These are phyloP conservation scores for Mucor piriformis DNA, from an alignment of 371 early-diverging fungal genomes.

Conservation along the genomic window DNA sequence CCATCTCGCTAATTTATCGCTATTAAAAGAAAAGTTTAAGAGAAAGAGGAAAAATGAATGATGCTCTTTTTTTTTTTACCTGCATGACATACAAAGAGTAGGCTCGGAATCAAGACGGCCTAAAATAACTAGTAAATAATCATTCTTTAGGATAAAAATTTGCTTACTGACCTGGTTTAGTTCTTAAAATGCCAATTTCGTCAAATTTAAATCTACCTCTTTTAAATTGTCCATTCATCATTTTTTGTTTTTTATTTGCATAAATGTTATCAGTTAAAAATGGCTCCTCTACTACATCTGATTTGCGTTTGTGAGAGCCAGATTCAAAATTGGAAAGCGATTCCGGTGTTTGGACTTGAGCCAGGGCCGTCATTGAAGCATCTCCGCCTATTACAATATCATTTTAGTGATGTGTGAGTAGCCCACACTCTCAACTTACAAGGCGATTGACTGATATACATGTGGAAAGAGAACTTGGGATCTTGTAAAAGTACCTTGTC, in stretches of 20 bases:
- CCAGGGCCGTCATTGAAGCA: conserved; percentile 70
- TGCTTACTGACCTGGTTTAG: conserved; percentile 70
- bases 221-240: conserved; percentile 22
- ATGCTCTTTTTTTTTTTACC: conserved; percentile 33
- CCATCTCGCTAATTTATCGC: conserved; percentile 90
- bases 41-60: not conserved
- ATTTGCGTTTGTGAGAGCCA: conserved; percentile 37
- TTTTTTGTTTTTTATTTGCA: conserved; percentile 39
- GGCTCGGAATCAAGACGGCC: conserved; percentile 79
- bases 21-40: conserved; percentile 17
- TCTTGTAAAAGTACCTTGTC: conserved; percentile 12
- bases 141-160: not conserved
- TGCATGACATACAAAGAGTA: conserved; percentile 84
- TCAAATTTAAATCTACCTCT: conserved; percentile 68
- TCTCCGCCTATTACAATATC: conserved; percentile 66
- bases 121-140: conserved; percentile 8
- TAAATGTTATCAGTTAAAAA: conserved; percentile 34
- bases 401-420: not conserved
- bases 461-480: conserved; percentile 53
- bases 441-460: conserved; percentile 80
- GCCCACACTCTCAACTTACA: too few relatives aligned
- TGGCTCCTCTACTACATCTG: conserved; percentile 2
- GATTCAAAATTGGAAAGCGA: conserved; percentile 44
- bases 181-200: conserved; percentile 64
- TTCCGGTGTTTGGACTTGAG: conserved; percentile 55